Conservation (phyloP, 345 rosid species). For the Rhodamnia rubescens region DNA sequence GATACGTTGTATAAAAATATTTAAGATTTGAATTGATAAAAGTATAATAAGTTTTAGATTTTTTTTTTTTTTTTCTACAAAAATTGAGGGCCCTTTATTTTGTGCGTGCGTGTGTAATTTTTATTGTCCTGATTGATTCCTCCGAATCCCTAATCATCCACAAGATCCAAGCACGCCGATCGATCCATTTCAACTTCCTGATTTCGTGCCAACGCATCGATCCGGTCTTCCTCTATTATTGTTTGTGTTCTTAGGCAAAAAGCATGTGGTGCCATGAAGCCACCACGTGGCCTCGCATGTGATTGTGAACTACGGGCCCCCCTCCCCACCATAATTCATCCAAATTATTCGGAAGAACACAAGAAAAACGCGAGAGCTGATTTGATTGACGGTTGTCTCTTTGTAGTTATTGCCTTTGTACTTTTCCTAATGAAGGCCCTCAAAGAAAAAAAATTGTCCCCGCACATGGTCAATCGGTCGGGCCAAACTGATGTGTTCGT, state of each 20-base stretch:
- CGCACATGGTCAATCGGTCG: background rate
- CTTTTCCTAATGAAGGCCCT: background rate
- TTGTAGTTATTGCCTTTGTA: background rate
- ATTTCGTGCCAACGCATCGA: background rate
- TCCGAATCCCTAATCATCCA: background rate
- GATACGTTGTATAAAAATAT: no score
- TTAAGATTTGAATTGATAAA: no score
- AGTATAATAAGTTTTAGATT: no score
- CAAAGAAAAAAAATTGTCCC: background rate
- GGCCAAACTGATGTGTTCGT: background rate
- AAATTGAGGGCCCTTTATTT: no score
- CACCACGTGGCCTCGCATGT: background rate
- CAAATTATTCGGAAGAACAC: background rate
- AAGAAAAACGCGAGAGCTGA: background rate
- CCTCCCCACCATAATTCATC: background rate
- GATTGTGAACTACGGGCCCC: background rate
- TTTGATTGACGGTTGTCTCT: background rate
- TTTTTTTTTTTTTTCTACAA: no score
- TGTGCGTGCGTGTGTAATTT: background rate
- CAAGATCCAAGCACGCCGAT: background rate
- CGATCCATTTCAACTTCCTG: background rate
- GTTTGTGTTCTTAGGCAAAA: background rate
- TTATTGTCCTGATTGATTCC: background rate
- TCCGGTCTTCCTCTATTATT: background rate
- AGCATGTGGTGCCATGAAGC: background rate